Base-by-base conservation (phyloP, 2,329 filamentous ascomycete genomes). In the Neoarthrinium moseri region DNA sequence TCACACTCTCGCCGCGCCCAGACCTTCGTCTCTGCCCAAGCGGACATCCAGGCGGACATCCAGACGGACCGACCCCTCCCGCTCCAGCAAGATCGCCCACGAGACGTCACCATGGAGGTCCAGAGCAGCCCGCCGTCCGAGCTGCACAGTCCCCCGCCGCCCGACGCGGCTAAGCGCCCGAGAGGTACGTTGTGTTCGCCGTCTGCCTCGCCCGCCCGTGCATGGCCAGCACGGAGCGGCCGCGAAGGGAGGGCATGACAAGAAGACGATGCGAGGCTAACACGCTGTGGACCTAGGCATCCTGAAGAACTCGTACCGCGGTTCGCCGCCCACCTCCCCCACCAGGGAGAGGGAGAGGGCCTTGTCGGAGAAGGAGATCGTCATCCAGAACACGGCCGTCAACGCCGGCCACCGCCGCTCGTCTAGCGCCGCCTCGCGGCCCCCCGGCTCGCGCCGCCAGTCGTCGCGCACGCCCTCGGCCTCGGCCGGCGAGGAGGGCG, bases 331-430 rank as follows among this genome's bases (percentile, higher is more conserved):
- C 65, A 50, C 77, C 68, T 56, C 80, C 65, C 56, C 78, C 59
- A 59, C 74, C 47, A 61, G 70, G 56, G 71, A 73, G 56, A 65
- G 74, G 58, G 68, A 82, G 64, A n/a, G n/a, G n/a, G n/a, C n/a
- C n/a, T 55, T 83, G 56, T 82, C 81, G 4, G 86, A 91, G 55
- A 94, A 95, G 71, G 94, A 97, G 63, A 76, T 96, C 58, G 95
- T 91, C 4, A 82, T 97, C 49, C 85, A 91, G 66, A 99, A 99
- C 71, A 99, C 94, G 1, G 82, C 96, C 51, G 83, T 89, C 64
- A 99, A 99, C 73, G 91, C 94, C 36, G 94, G 94, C 26, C 88
- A 87, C 55, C 87, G 89, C 42, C 86, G 89, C 51, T 92, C 88
- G 17, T 94, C 89, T 0, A 92, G 89, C 2, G 81, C 81, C 21